Evolutionary conservation across 805 yeast species (phyloP), one percentile per base, ranked within the genome.

Genomic region (Henningerozyma blattae): DNA sequence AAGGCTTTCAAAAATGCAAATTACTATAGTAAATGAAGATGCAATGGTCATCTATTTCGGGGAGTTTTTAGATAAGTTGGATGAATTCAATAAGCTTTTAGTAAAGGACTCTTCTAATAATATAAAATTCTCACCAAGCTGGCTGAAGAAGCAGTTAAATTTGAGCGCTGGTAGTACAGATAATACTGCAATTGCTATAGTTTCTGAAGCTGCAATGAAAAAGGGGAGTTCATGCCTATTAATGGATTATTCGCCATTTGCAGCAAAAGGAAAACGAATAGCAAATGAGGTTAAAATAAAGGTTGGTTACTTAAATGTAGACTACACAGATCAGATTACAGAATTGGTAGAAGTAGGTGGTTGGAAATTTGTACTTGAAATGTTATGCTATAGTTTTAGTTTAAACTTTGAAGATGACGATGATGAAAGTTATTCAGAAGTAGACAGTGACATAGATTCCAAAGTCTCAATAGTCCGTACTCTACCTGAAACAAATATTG

Each of bases 261-360:
- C 42, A 7, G 31, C 39, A 22, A 6, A 8, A 1, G 47, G 45
- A 5, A 44, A 49, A 36, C 40, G 42, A 20, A 45, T 41, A 26
- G 44, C 52, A 3, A 41, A 50, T 27, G 55, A 52, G 26, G 24
- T 55, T 2, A 58, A 55, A 31, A 35, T 56, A 5, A 55, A 51
- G 35, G 46, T 58, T 1, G 62, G 62, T 1, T 58, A 44, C 31
- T 36, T 51, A 25, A 53, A 58, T 35, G 42, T 42, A 10, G 61
- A 52, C 34, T 50, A 54, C 28, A 47, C 50, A 33, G 54, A 56
- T 8, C 33, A 35, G 17, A 43, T 54, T 1, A 35, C 41, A 15
- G 61, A 57, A 34, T 36, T 56, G 5, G 43, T 50, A 0, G 62
- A 58, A 37, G 44, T 56, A 2, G 44, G 46, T 22, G 31, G 46